Evolutionary conservation across 2,329 filamentous ascomycete genomes (phyloP), one percentile per base, ranked within the genome.

Genomic region (Diplodia scrobiculata): DNA sequence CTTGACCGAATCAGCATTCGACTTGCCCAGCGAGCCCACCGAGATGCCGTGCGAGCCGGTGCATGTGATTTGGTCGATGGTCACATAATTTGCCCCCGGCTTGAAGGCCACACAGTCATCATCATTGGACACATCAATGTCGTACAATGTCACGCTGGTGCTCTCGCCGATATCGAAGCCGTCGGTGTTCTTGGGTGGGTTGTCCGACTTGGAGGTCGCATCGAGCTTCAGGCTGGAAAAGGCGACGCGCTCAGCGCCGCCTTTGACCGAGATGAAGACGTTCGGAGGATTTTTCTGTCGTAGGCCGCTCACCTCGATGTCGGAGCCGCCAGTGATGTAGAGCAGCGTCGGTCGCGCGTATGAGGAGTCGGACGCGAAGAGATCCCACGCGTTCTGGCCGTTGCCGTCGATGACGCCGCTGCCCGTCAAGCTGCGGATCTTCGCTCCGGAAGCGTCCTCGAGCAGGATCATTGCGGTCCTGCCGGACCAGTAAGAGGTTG

Each of bases 61-160:
- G 71, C 82, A 84, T 45, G 76, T 78, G 27, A 83, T 75, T 3
- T 73, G 73, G 17, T 74, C 71, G 5, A 82, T 78, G 2, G 75
- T 78, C 27, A 80, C 73, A 52, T 79, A 78, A 63, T 76, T 72
- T 1, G 75, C 72, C 10, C 79, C 78, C 0, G 77, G 76, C 67
- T 82, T 83, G 70, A 79, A 79, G 3, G 79, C 79, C 1, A 81
- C 74, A 66, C 81, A 83, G 71, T 81, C 80, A 63, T 81, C 79
- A 65, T 80, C 75, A 67, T 81, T 81, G 50, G 70, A 72, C 19
- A 82, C 75, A 0, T 70, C 71, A 47, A 78, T 73, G 55, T 78
- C 71, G 25, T 69, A 70, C 52, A 81, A 72, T 5, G 75, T 76
- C 1, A 80, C 78, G 48, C 76, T 72, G 3, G 75, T 76, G 32